Percentiles rank a stretch among this genome's conserved stretches.
Conservation (phyloP, 2,329 filamentous ascomycete species). For the Coniella vitis region DNA sequence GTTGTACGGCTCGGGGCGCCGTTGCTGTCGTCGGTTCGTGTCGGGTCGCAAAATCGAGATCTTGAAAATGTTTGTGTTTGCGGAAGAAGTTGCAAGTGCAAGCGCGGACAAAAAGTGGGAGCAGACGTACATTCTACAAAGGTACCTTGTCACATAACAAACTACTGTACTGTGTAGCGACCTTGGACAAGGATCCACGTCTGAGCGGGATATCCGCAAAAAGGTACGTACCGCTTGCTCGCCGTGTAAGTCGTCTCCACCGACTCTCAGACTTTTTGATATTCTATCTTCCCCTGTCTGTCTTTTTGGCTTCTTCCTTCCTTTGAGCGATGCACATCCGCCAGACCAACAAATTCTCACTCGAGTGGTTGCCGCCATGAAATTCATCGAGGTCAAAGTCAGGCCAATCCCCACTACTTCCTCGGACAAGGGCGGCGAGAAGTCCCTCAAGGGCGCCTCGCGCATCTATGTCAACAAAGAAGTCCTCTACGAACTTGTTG, state of each 20-base stretch:
- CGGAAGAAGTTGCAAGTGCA: too few relatives aligned
- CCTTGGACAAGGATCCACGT: too few relatives aligned
- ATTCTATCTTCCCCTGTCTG: neutral
- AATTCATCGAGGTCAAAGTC: slow-evolving; percentile 28
- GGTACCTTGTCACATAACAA: neutral
- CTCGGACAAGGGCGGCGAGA: slow-evolving; percentile 33
- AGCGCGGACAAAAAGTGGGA: too few relatives aligned
- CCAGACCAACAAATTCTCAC: neutral
- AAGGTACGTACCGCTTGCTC: neutral
- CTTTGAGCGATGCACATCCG: neutral
- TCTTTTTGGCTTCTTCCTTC: neutral
- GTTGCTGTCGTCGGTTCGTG: neutral
- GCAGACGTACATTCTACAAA: neutral
- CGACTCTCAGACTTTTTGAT: slow-evolving; percentile 1
- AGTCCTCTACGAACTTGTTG: slow-evolving; percentile 37
- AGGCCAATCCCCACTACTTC: slow-evolving; percentile 28
- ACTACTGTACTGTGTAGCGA: too few relatives aligned
- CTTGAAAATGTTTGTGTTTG: too few relatives aligned
- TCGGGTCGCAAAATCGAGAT: too few relatives aligned
- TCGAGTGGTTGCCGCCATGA: slow-evolving; percentile 3
- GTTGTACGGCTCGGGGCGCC: neutral
- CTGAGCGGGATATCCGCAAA: neutral
- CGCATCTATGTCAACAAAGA: slow-evolving; percentile 43
- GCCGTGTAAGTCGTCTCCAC: slow-evolving; percentile 6
- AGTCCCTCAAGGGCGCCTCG: slow-evolving; percentile 36